Evolutionary conservation across 2,329 filamentous ascomycete species (phyloP), one percentile per base, ranked within the genome.

Genomic region (Colletotrichum cereale): DNA sequence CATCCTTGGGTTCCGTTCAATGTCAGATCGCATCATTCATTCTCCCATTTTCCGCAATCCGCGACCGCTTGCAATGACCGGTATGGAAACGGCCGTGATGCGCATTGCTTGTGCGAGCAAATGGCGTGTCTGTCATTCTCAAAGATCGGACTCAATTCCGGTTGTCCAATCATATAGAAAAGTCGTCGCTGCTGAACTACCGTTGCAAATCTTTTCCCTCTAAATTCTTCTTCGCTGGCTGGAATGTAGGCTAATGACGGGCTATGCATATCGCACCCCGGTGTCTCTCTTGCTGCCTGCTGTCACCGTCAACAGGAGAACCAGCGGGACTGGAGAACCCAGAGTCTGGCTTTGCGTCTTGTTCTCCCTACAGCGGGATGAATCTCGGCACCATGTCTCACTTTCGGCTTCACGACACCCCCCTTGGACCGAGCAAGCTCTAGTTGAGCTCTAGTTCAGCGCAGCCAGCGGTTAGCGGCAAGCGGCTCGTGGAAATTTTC

Each of bases 81-180:
- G 18, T 24, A 42, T 63, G 44, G 40, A 38, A 36, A 18, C 47
- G 34, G 40, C 56, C 29, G 26, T 29, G 44, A 58, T n/a, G 16
- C 5, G 44, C 42, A 26, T 44, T 62, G 44, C 38, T n/a, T 44
- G 53, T 38, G 53, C 24, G 61, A 44, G 42, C 44, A 52, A 47
- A 57, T 68, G 66, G 61, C 53, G 44, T 60, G 48, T 26, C 36
- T 24, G 44, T 53, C 52, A 44, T 44, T 47, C 44, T 36, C 29
- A 53, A 47, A 24, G 16, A 38, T 53, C 53, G 53, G 66, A 65
- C 53, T 18, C 53, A 24, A 38, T 58, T 65, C 66, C 66, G 66
- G 29, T 53, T 36, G 21, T 52, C 66, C 52, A 53, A 69, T 69
- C 53, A 62, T 40, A 52, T 24, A 53, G 36, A 18, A 66, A 44